Evolutionary conservation across 805 yeast genomes (phyloP), one percentile per base, ranked within the genome.

Genomic region (Candida taoyuanica): DNA sequence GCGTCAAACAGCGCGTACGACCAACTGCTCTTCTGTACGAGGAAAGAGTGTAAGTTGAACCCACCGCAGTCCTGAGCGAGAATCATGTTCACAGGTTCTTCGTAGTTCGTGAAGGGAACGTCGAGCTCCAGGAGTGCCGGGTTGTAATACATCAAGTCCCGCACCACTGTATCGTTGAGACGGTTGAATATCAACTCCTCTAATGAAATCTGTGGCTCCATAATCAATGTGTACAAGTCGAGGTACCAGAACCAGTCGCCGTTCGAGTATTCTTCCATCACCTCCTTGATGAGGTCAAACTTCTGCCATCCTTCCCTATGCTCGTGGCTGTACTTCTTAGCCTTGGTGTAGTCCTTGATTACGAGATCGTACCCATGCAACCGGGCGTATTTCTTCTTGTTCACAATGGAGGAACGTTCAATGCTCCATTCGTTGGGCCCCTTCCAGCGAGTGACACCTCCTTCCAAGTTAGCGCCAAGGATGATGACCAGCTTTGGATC

Each of bases 261-360:
- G 15, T 45, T 28, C 2, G 49, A 27, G n/a, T 54, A 47, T 34
- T 63, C 58, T 35, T 57, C 59, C 63, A 67, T 60, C 2, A 60
- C 58, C 20, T 50, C 58, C 29, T 63, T 53, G 20, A 67, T 42
- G 19, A 56, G 42, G 42, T 67, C 71, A 29, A 65, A 59, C 42
- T 65, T 65, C 45, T 64, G 70, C 71, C 71, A 66, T 3, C 70
- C 69, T 52, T 66, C 70, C 44, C 77, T 61, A 55, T 64, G 64
- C 37, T 71, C 76, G 52, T 70, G 70, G 33, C 72, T 70, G 48
- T 72, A 72, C 34, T 69, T 56, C 48, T 70, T 72, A 44, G 68
- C 63, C 46, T 63, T 63, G 21, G 73, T 70, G 55, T 65, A 59
- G 42, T 71, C 73, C 47, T 62, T 63, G 37, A 71, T 61, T 4